These are phyloP conservation scores for Piper betle DNA, from an alignment of 164 flowering plant genomes.

Conservation along the genomic window DNA sequence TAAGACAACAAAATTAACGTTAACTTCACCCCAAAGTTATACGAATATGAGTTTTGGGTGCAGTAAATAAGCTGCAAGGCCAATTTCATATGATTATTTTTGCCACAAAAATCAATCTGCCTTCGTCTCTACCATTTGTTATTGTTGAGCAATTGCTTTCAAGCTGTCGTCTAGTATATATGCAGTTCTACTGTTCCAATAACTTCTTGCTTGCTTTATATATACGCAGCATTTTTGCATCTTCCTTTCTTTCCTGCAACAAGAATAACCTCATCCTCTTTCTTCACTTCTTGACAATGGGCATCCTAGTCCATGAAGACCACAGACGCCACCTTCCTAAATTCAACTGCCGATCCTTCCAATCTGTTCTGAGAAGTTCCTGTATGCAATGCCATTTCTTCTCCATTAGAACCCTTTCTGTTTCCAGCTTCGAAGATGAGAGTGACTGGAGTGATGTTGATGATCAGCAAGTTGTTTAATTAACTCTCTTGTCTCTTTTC, in stretches of 20 bases:
- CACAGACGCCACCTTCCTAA: not conserved
- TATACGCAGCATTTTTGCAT: not conserved
- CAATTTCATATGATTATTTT: conserved; percentile 20
- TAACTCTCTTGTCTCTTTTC: not conserved
- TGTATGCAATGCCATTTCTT: conserved; percentile 29
- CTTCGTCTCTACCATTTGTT: too few relatives aligned
- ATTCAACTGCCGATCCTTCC: conserved; percentile 22
- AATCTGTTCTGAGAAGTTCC: conserved; percentile 31
- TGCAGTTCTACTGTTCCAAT: not conserved
- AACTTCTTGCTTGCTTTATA: not conserved
- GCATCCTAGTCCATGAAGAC: conserved; percentile 1
- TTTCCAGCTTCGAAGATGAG: conserved; percentile 26
- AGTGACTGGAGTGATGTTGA: conserved; percentile 20
- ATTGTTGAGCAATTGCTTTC: too few relatives aligned
- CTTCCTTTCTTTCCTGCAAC: not conserved
- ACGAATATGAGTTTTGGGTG: conserved; percentile 2
- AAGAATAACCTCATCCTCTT: not conserved
- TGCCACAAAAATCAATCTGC: conserved; percentile 7
- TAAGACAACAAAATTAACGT: conserved; percentile 6
- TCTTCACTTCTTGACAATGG: not conserved
- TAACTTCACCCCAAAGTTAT: conserved; percentile 53
- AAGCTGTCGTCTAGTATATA: not conserved
- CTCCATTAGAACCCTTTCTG: conserved; percentile 9
- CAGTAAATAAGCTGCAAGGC: conserved; percentile 33
- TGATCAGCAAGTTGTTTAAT: conserved; percentile 19